Percentiles rank a stretch among this genome's conserved stretches.
Evolutionary conservation across 1,139 yeast species (phyloP).

Genomic region (Suhomyces bokatorum): DNA sequence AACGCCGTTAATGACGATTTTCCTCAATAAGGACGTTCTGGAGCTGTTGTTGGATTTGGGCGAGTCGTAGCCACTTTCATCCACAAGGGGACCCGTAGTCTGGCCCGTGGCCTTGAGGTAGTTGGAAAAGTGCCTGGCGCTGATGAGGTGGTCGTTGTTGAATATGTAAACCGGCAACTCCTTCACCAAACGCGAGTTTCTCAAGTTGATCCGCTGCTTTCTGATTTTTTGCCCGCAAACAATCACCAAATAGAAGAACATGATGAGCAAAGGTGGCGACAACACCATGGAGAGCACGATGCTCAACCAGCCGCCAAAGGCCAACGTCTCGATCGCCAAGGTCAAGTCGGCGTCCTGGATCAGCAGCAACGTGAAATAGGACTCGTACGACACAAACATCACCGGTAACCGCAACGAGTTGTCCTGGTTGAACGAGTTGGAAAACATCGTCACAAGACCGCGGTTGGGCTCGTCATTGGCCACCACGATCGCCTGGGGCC

Average conservation of each 20-base stretch:
- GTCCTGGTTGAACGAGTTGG: constrained; percentile 40
- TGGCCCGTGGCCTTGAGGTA: constrained; percentile 23
- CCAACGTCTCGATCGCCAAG: constrained; percentile 33
- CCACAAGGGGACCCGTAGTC: constrained; percentile 8
- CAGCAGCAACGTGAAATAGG: constrained; percentile 25
- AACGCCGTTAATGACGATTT: constrained; percentile 34
- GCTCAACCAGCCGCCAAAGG: constrained; percentile 44
- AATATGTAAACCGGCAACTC: constrained; percentile 43
- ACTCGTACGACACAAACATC: constrained; percentile 42
- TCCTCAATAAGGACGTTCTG: constrained; percentile 23
- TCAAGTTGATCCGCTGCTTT: constrained; percentile 29
- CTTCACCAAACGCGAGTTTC: constrained; percentile 37
- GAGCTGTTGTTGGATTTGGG: constrained; percentile 20
- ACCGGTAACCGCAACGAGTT: constrained; percentile 37
- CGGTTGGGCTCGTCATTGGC: constrained; percentile 45
- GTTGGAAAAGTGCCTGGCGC: constrained; percentile 25
- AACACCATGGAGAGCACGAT: constrained; percentile 42
- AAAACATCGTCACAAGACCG: constrained; percentile 48
- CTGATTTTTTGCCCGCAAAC: constrained; percentile 34
- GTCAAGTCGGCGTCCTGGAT: constrained; percentile 15
- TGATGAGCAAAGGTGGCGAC: constrained; percentile 46
- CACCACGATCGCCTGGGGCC: constrained; percentile 37
- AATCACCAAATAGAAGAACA: constrained; percentile 36
- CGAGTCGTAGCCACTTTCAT: constrained; percentile 3
- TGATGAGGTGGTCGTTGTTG: constrained; percentile 38